Conservation (phyloP, 805 yeast species). For the Metschnikowia koreensis region DNA sequence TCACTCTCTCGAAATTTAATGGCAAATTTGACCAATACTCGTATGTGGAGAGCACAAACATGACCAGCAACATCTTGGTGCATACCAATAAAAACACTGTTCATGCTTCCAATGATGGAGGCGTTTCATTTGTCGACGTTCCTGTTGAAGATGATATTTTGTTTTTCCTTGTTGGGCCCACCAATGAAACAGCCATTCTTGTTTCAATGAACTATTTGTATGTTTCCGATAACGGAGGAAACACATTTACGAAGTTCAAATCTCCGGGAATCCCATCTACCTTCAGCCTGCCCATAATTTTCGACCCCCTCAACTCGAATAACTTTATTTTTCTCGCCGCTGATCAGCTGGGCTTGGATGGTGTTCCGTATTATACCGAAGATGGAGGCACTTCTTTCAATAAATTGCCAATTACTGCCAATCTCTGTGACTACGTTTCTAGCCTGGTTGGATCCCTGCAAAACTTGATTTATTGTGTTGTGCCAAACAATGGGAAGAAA, state of each 20-base stretch:
- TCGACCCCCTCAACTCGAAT: slow-evolving; percentile 55
- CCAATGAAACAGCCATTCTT: slow-evolving; percentile 55
- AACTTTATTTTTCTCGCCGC: slow-evolving; percentile 72
- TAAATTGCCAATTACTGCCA: slow-evolving; percentile 50
- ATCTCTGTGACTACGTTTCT: slow-evolving; percentile 68
- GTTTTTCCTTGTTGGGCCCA: slow-evolving; percentile 60
- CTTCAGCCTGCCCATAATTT: slow-evolving; percentile 47
- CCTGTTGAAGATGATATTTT: slow-evolving; percentile 42
- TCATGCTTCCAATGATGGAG: slow-evolving; percentile 72
- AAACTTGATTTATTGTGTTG: slow-evolving; percentile 66
- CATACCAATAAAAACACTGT: slow-evolving; percentile 51
- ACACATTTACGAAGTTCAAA: slow-evolving; percentile 43
- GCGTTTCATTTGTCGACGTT: slow-evolving; percentile 45
- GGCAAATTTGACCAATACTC: slow-evolving; percentile 55
- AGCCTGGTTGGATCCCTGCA: slow-evolving; percentile 42
- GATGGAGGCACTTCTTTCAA: slow-evolving; percentile 68
- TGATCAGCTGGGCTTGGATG: slow-evolving; percentile 50
- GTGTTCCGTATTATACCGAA: slow-evolving; percentile 62
- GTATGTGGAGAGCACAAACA: slow-evolving; percentile 37
- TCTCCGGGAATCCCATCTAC: slow-evolving; percentile 42
- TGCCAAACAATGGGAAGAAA: slow-evolving; percentile 32
- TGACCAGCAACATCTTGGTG: slow-evolving; percentile 48
- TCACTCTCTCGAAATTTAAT: slow-evolving; percentile 44
- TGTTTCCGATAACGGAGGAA: slow-evolving; percentile 68
- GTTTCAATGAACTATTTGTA: slow-evolving; percentile 53